Evolutionary conservation across 129 eudicot species (phyloP).

Genomic region (Deinandra increscens): DNA sequence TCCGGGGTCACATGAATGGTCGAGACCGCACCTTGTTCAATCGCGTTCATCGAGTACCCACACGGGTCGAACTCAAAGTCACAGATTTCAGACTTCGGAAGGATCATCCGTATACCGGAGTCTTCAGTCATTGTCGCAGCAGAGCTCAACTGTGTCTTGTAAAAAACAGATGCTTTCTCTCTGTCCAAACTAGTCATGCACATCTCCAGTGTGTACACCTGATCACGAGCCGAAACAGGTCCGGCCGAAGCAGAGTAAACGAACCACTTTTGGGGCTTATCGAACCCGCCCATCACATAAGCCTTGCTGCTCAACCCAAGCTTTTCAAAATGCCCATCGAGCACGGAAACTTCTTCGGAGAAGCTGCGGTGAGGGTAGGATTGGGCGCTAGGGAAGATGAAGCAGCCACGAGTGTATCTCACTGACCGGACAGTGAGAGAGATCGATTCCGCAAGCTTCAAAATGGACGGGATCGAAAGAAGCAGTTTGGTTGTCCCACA

Average conservation of each 20-base stretch:
- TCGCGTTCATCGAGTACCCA: slow-evolving; percentile 89
- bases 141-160: slow-evolving; percentile 45
- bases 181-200: slow-evolving; percentile 82
- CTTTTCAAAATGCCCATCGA: slow-evolving; percentile 62
- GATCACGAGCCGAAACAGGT: slow-evolving; percentile 22
- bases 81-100: slow-evolving; percentile 70
- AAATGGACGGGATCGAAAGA: slow-evolving; percentile 66
- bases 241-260: slow-evolving; percentile 71
- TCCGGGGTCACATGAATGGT: slow-evolving; percentile 90
- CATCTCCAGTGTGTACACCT: slow-evolving; percentile 85
- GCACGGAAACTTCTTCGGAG: slow-evolving; percentile 89
- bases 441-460: slow-evolving; percentile 57
- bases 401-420: slow-evolving; percentile 89
- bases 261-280: slow-evolving; percentile 68
- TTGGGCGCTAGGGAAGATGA: slow-evolving; percentile 87
- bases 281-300: slow-evolving; percentile 65
- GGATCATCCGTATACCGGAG: slow-evolving; percentile 64
- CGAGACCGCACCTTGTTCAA: slow-evolving; percentile 67
- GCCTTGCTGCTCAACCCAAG: slow-evolving; percentile 68
- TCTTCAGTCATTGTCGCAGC: slow-evolving; percentile 60
- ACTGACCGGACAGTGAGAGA: slow-evolving; percentile 74
- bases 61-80: slow-evolving; percentile 94
- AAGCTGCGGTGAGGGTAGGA: slow-evolving; percentile 84
- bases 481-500: slow-evolving; percentile 98
- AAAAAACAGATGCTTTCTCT: slow-evolving; percentile 78